phyloP scores from a whole-genome alignment of 1,139 yeast species.

The Suhomyces maxii region DNA sequence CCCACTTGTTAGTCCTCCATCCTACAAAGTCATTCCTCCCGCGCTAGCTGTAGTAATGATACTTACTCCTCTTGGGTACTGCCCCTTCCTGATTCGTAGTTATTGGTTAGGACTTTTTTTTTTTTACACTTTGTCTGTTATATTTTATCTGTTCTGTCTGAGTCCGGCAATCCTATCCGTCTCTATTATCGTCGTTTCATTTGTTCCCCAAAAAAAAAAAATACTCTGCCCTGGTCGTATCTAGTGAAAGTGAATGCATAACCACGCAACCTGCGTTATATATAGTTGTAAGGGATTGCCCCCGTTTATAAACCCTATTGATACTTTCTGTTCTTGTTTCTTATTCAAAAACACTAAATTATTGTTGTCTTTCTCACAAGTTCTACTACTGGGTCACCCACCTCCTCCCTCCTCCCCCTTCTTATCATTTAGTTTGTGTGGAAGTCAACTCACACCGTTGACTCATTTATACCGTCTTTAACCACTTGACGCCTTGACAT shows the following conservation, averaged over 20 bases:
- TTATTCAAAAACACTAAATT: no score
- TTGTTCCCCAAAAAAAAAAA: constrained; percentile 2
- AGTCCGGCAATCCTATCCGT: background rate
- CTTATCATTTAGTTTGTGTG: no score
- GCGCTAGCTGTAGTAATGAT: no score
- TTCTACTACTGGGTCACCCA: no score
- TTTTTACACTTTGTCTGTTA: background rate
- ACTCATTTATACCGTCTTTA: no score
- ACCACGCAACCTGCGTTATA: constrained; percentile 5
- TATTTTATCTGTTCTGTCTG: background rate
- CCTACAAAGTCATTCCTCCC: background rate
- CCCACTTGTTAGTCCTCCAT: background rate
- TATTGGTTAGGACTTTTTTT: no score
- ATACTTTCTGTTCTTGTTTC: no score
- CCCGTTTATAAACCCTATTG: background rate
- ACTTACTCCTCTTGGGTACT: background rate
- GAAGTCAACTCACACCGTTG: no score
- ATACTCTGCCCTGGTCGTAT: background rate
- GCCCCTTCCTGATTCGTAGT: background rate
- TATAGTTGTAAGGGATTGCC: background rate
- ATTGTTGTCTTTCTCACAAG: no score
- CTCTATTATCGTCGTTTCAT: constrained; percentile 4
- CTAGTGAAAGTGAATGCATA: constrained; percentile 1
- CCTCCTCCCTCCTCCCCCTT: no score
- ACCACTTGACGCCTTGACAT: no score